Conservation (phyloP, 2,329 filamentous ascomycete species). For the Furcasterigmium sp. region DNA sequence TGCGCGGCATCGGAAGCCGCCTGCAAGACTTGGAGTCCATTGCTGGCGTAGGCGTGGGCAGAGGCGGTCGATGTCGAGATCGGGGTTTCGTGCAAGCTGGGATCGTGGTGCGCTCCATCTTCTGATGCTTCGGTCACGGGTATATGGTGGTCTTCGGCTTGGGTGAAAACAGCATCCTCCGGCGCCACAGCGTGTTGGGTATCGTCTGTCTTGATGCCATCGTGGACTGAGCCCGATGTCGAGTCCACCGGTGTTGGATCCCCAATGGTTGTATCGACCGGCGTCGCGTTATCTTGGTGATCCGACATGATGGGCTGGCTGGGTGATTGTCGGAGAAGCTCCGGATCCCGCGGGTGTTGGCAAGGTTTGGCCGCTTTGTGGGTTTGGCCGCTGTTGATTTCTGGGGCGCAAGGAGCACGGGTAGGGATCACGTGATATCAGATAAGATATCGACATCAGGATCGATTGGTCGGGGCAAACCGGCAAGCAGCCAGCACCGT, state of each 20-base stretch:
- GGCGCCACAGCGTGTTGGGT: not conserved
- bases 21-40: constrained; percentile 39
- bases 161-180: not conserved
- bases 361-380: not conserved
- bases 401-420: too few species aligned
- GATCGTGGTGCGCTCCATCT: not conserved
- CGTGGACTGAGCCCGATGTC: not conserved
- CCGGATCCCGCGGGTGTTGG: constrained; percentile 18
- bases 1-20: constrained; percentile 39
- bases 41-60: constrained; percentile 38
- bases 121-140: not conserved
- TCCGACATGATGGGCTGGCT: constrained; percentile 15
- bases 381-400: not conserved
- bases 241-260: not conserved
- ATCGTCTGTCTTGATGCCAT: not conserved
- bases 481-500: too few species aligned
- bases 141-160: not conserved
- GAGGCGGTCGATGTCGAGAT: constrained; percentile 15
- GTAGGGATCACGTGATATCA: too few species aligned
- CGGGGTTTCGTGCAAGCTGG: not conserved
- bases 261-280: not conserved
- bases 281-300: not conserved
- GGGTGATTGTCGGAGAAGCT: constrained; percentile 39
- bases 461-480: too few species aligned
- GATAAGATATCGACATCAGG: too few species aligned